Percentiles rank a stretch among this genome's conserved stretches.
Conservation (phyloP, 2,329 filamentous ascomycete genomes). For the Lachnellula occidentalis region DNA sequence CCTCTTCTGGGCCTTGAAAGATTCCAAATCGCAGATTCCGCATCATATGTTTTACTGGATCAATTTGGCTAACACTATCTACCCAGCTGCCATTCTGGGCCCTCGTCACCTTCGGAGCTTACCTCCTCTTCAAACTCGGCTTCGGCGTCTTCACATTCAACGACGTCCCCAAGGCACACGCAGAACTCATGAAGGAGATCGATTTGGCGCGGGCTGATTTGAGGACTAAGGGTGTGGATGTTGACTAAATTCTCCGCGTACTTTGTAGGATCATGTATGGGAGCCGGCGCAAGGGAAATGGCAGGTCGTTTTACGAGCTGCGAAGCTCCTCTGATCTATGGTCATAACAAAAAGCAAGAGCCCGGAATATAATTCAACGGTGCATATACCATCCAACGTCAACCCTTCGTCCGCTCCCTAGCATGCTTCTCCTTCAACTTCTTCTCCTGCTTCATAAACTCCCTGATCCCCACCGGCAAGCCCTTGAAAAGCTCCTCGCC, state of each 20-base stretch:
- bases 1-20: background rate
- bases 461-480: conserved; percentile 86
- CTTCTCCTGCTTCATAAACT: conserved; percentile 98
- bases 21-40: background rate
- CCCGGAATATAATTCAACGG: background rate
- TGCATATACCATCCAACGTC: background rate
- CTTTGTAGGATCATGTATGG: conserved; percentile 1
- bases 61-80: conserved; percentile 2
- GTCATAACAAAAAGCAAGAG: background rate
- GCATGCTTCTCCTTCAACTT: conserved; percentile 70
- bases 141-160: conserved; percentile 94
- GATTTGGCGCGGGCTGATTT: conserved; percentile 70
- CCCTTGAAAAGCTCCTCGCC: conserved; percentile 68
- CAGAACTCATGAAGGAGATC: conserved; percentile 83
- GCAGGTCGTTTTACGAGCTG: background rate
- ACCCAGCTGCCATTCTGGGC: conserved; percentile 85
- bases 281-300: background rate
- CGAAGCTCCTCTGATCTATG: background rate
- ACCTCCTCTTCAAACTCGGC: conserved; percentile 86
- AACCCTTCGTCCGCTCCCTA: conserved; percentile 38
- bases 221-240: conserved; percentile 65
- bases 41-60: conserved; percentile 1
- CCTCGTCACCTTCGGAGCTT: conserved; percentile 84
- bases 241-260: conserved; percentile 24
- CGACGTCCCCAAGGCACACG: conserved; percentile 85